These are phyloP conservation scores for Saturnispora ahearnii DNA, from an alignment of 805 yeast genomes.

Conservation along the genomic window DNA sequence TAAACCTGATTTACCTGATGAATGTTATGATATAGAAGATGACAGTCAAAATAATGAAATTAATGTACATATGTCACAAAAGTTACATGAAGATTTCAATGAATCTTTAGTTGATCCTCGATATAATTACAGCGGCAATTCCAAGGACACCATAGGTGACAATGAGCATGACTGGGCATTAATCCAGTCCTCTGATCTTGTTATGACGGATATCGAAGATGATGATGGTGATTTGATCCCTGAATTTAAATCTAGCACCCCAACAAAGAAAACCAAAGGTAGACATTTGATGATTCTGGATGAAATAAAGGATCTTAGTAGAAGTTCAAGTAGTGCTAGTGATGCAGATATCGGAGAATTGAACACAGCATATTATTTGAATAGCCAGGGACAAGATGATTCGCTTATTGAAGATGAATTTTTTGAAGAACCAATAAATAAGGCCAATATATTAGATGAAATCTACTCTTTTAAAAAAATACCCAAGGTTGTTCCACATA, in stretches of 20 bases:
- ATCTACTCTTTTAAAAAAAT: constrained; percentile 10
- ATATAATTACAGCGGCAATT: neutral
- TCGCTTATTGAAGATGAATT: neutral
- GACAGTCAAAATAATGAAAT: constrained; percentile 4
- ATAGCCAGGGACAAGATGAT: constrained; percentile 1
- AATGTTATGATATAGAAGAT: constrained; percentile 11
- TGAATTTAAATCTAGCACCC: constrained; percentile 5
- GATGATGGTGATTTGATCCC: constrained; percentile 1
- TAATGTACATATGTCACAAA: neutral
- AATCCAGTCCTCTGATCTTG: constrained; percentile 8
- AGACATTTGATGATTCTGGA: constrained; percentile 1
- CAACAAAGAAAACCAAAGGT: constrained; percentile 2
- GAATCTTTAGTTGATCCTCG: constrained; percentile 2
- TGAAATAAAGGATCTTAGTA: constrained; percentile 2
- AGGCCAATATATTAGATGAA: constrained; percentile 12
- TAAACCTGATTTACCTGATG: constrained; percentile 1
- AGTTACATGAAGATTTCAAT: neutral
- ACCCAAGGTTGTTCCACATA: neutral
- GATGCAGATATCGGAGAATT: constrained; percentile 19
- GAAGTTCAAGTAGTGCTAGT: constrained; percentile 9
- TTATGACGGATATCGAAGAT: constrained; percentile 6
- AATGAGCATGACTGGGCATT: neutral
- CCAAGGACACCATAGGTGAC: neutral
- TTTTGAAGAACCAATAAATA: constrained; percentile 6
- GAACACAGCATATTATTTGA: constrained; percentile 11